A percentile compares a stretch with the other conserved stretches of the same genome.
Conservation (phyloP, 176 grass and related monocot genomes). For the Cenchrus fungigraminus region DNA sequence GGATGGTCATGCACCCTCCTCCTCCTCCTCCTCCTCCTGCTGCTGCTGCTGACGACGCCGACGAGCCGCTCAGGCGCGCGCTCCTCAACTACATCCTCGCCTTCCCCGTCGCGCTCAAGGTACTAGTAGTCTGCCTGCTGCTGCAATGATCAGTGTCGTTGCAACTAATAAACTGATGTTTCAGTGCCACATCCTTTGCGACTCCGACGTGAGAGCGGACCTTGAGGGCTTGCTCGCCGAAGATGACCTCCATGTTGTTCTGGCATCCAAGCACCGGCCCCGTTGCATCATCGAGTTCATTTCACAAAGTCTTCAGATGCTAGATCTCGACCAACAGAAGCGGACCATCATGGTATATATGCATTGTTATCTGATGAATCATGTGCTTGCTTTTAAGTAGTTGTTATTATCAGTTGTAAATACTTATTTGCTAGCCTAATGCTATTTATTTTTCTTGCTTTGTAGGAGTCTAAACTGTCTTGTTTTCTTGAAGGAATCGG, state of each 20-base stretch:
- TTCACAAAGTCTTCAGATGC: conserved; percentile 65
- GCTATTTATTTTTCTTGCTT: conserved; percentile 21
- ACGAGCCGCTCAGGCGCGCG: conserved; percentile 17
- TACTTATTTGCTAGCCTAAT: conserved; percentile 21
- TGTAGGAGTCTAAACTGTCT: conserved; percentile 82
- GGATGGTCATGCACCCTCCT: conserved; percentile 51
- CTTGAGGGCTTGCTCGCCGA: conserved; percentile 71
- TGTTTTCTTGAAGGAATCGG: conserved; percentile 91
- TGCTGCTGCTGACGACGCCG: background rate
- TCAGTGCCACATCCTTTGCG: conserved; percentile 83
- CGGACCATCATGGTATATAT: conserved; percentile 61
- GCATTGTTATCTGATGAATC: background rate
- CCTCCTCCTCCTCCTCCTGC: background rate
- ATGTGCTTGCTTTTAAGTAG: no score
- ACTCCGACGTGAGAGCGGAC: conserved; percentile 70
- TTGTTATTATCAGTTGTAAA: no score
- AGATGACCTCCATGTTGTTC: conserved; percentile 70
- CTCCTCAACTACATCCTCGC: conserved; percentile 89
- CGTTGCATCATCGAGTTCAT: conserved; percentile 92
- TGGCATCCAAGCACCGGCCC: conserved; percentile 75
- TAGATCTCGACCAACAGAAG: conserved; percentile 76
- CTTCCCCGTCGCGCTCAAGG: conserved; percentile 92
- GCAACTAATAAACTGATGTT: conserved; percentile 9
- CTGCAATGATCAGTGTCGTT: no score
- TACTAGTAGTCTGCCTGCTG: no score